Base-by-base conservation (phyloP, 2,329 filamentous ascomycete genomes). In the Camillea tinctor region DNA sequence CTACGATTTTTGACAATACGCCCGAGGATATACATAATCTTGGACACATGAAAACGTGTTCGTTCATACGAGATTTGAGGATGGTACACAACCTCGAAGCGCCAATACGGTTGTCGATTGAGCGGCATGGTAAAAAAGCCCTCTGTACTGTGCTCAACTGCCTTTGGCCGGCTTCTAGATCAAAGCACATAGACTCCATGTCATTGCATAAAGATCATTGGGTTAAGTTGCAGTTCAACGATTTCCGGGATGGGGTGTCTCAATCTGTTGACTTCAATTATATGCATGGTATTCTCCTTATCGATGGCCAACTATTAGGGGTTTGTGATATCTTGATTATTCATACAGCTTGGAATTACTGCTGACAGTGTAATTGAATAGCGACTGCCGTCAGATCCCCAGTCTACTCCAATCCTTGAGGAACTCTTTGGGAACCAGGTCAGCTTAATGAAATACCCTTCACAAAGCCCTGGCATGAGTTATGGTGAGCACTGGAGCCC, bases 371-470 rank as follows among this genome's bases (percentile, higher is more conserved):
- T 79, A 81, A 44, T 79, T 7, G 13, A 44, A 44, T 44, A 44
- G 77, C 50, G 68, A 79, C n/a, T 76, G 77, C 1, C 61, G 62
- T 13, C 69, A 72, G 67, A 70, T 26, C 50, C 61, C 1, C 54
- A 65, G 49, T 65, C 61, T 40, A 64, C 64, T 0, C 55, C 65
- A 0, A 67, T 71, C 1, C 74, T 88, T 7, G 69, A 72, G 5
- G 74, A 79, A 3, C 75, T 90, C 0, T 88, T 90, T 65, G 82
- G 82, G 0, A 72, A 79, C 1, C 79, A 82, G 15, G 75, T 76
- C 23, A 66, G 62, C 44, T 76, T 88, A 0, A 76, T 80, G 0
- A 82, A 81, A 0, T 83, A 72, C 20, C 81, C 86, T 0, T 89
- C 87, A 0, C 58, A 63, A 0, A 60, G 84, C 0, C 70, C 67